Conservation (phyloP, 2,329 filamentous ascomycete species). For the Arthrobotrys conoides region DNA sequence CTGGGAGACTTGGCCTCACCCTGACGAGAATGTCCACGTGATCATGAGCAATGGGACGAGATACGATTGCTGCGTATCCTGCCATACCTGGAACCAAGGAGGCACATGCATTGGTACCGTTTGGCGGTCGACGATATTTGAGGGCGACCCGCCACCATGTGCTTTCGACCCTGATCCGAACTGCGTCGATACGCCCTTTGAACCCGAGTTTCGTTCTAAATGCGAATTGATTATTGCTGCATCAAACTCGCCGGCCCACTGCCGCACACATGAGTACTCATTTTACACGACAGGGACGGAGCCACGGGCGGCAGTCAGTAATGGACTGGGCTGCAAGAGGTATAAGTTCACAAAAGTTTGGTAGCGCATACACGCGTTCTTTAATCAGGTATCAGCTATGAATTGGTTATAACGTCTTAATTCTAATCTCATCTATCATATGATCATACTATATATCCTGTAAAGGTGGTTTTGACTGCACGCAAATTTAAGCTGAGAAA, state of each 20-base stretch:
- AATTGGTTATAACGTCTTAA: background rate
- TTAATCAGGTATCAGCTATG: no score
- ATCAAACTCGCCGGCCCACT: background rate
- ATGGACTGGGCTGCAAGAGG: constrained; percentile 19
- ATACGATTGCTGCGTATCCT: constrained; percentile 35
- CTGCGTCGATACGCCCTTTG: background rate
- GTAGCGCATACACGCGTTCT: no score
- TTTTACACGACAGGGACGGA: background rate
- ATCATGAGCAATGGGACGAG: constrained; percentile 14
- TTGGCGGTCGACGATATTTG: background rate
- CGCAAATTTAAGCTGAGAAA: no score
- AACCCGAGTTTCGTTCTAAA: constrained; percentile 5
- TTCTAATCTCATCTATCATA: background rate
- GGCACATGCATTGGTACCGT: constrained; percentile 33
- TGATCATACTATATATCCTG: no score
- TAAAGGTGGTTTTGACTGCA: no score
- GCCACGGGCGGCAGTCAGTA: constrained; percentile 12
- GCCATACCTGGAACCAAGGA: constrained; percentile 15
- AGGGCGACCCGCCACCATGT: background rate
- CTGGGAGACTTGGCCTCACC: background rate
- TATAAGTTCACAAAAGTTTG: constrained; percentile 7
- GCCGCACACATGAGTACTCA: constrained; percentile 1
- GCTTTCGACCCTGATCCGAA: background rate
- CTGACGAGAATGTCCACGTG: constrained; percentile 6
- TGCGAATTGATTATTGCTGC: constrained; percentile 22